These are phyloP conservation scores for Triglochin maritima DNA, from an alignment of 106 monocot genomes.

Conservation along the genomic window DNA sequence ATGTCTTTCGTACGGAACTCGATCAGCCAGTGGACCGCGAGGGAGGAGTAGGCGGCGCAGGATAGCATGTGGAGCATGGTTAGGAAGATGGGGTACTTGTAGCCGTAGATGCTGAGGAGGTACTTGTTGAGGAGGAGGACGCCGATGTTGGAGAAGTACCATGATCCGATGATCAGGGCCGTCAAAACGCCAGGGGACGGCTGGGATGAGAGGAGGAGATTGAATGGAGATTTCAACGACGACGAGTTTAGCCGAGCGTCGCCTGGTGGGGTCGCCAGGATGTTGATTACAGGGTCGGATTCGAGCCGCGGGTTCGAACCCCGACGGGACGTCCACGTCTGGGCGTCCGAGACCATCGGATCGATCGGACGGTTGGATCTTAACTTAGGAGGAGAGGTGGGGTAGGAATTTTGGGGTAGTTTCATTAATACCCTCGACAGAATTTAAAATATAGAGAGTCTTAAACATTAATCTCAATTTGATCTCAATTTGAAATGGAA, in stretches of 20 bases:
- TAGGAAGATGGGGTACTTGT: slow-evolving; percentile 27
- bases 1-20: too few relatives aligned
- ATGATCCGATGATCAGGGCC: slow-evolving; percentile 18
- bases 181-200: slow-evolving; percentile 11
- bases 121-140: slow-evolving; percentile 29
- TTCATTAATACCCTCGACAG: too few relatives aligned
- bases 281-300: slow-evolving; percentile 18
- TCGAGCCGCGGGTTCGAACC: slow-evolving; percentile 30
- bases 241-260: not conserved
- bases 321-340: slow-evolving; percentile 25
- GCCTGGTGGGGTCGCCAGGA: slow-evolving; percentile 9
- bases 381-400: not conserved
- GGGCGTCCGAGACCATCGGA: slow-evolving; percentile 15
- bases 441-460: too few relatives aligned
- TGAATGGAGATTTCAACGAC: not conserved
- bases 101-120: slow-evolving; percentile 29
- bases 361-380: not conserved
- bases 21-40: slow-evolving; percentile 15
- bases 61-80: slow-evolving; percentile 27
- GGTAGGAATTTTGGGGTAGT: too few relatives aligned
- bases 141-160: slow-evolving; percentile 28
- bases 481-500: too few relatives aligned
- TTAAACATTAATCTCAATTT: too few relatives aligned
- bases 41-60: slow-evolving; percentile 19
- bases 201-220: not conserved